phyloP scores from a whole-genome alignment of 805 yeast genomes.

The Myxozyma udenii region DNA sequence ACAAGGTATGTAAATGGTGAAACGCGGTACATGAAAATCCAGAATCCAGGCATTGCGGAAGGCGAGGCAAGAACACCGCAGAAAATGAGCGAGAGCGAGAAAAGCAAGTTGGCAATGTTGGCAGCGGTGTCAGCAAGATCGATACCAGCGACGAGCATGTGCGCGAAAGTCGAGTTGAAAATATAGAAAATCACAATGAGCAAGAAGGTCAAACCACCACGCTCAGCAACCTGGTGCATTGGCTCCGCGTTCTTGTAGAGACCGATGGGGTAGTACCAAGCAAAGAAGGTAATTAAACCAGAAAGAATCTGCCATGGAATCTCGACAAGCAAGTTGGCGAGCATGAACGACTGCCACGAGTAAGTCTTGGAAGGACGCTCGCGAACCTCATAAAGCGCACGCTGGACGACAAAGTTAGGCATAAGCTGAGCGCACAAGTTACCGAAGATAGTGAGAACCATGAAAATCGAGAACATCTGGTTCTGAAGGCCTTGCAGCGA shows the following conservation, averaged over 20 bases:
- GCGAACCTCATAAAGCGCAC: constrained; percentile 67
- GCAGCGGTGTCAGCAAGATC: constrained; percentile 34
- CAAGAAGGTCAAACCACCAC: constrained; percentile 47
- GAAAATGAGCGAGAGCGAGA: constrained; percentile 59
- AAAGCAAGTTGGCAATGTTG: constrained; percentile 40
- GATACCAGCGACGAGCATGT: constrained; percentile 41
- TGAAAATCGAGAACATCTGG: constrained; percentile 74
- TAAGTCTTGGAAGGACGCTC: constrained; percentile 72
- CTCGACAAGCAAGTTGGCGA: constrained; percentile 63
- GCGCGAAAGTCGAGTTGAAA: constrained; percentile 58
- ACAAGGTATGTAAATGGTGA: constrained; percentile 71
- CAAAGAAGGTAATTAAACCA: constrained; percentile 58
- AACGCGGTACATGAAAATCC: constrained; percentile 77
- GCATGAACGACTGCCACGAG: constrained; percentile 60
- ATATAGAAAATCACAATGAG: constrained; percentile 24
- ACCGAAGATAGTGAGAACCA: constrained; percentile 57
- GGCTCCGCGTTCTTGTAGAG: constrained; percentile 51
- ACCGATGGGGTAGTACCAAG: constrained; percentile 59
- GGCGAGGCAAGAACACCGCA: constrained; percentile 66
- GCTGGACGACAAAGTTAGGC: constrained; percentile 59
- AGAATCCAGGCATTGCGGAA: constrained; percentile 67
- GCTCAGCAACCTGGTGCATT: constrained; percentile 45
- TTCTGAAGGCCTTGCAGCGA: constrained; percentile 71
- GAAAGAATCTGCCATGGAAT: constrained; percentile 58
- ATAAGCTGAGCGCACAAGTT: constrained; percentile 61